phyloP scores from a whole-genome alignment of 805 yeast species.

The Allodekkera sacchari region DNA sequence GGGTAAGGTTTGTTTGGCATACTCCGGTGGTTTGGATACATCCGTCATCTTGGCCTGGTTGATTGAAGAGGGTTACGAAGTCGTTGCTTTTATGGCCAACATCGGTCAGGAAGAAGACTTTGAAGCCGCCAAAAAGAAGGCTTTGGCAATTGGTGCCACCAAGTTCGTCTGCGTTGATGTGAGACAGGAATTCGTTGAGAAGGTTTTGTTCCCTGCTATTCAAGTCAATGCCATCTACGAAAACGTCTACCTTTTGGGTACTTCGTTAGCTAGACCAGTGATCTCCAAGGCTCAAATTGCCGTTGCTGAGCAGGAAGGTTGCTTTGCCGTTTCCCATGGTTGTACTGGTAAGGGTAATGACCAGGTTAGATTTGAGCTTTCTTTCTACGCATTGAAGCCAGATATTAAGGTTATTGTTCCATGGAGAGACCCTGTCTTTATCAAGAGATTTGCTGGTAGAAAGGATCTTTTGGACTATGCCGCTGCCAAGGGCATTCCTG shows the following conservation, averaged over 20 bases:
- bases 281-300: conserved; percentile 97
- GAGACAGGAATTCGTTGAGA: conserved; percentile 89
- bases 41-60: conserved; percentile 97
- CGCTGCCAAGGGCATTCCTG: conserved; percentile 85
- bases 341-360: conserved; percentile 99
- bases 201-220: conserved; percentile 91
- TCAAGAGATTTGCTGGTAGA: conserved; percentile 96
- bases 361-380: conserved; percentile 95
- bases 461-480: conserved; percentile 93
- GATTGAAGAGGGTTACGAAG: conserved; percentile 96
- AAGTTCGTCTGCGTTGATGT: conserved; percentile 92
- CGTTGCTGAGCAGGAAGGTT: conserved; percentile 95
- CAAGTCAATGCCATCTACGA: conserved; percentile 97
- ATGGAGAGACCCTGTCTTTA: conserved; percentile 96
- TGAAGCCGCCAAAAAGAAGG: conserved; percentile 93
- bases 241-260: conserved; percentile 93
- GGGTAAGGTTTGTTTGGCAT: conserved; percentile 98
- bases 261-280: conserved; percentile 97
- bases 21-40: conserved; percentile 98
- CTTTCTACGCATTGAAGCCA: conserved; percentile 96
- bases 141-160: conserved; percentile 93
- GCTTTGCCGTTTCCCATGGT: conserved; percentile 98
- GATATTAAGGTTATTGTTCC: conserved; percentile 97
- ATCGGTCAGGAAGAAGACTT: conserved; percentile 99
- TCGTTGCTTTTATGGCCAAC: conserved; percentile 95